phyloP scores from a whole-genome alignment of 768 basidiomycete species.

The Fistulinella prunicolor region DNA sequence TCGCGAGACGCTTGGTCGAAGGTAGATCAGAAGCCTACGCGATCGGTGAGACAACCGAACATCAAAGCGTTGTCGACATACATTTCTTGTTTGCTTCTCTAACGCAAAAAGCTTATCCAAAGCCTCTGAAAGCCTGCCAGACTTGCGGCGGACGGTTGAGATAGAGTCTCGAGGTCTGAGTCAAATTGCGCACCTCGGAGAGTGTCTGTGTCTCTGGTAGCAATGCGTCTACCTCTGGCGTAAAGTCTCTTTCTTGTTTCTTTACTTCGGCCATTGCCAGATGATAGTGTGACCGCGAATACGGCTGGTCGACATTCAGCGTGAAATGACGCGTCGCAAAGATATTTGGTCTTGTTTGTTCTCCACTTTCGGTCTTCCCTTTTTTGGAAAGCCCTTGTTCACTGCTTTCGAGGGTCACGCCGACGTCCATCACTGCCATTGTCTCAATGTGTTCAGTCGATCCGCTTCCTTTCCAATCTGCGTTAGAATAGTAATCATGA shows the following conservation, averaged over 20 bases:
- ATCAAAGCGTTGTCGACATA: constrained; percentile 33
- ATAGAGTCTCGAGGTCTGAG: neutral
- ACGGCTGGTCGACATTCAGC: constrained; percentile 32
- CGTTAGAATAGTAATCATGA: constrained; percentile 37
- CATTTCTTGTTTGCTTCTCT: constrained; percentile 97
- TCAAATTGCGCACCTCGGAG: constrained; percentile 57
- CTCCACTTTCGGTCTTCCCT: constrained; percentile 13
- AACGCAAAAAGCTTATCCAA: constrained; percentile 85
- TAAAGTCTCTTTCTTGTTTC: constrained; percentile 86
- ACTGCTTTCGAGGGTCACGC: too few species aligned
- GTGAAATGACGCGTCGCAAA: constrained; percentile 61
- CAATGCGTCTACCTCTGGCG: constrained; percentile 74
- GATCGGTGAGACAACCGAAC: neutral
- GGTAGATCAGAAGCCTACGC: constrained; percentile 83
- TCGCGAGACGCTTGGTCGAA: constrained; percentile 87
- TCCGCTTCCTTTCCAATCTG: constrained; percentile 27
- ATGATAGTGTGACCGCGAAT: constrained; percentile 38
- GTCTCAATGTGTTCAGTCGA: constrained; percentile 31
- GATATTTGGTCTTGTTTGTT: constrained; percentile 44
- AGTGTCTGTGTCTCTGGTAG: constrained; percentile 65
- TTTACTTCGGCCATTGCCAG: constrained; percentile 74
- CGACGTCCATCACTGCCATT: constrained; percentile 1
- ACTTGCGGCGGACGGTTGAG: constrained; percentile 41
- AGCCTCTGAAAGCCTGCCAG: constrained; percentile 79
- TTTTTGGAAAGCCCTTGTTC: constrained; percentile 24